Conservation (phyloP, 805 yeast species). For the Kregervanrija pseudodelftensis region DNA sequence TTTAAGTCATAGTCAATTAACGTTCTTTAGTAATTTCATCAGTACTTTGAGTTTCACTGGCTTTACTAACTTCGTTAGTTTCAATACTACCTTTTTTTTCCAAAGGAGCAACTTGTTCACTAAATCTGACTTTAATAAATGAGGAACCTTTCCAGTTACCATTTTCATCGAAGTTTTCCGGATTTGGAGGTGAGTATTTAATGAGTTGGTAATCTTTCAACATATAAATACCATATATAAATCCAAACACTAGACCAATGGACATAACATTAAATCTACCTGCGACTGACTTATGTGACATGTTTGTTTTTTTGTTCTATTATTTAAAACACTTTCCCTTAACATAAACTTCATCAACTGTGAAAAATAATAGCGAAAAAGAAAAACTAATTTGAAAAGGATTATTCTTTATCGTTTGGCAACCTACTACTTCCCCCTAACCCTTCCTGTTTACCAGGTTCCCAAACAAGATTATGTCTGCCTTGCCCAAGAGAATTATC, state of each 20-base stretch:
- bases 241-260: conserved; percentile 22
- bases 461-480: conserved; percentile 34
- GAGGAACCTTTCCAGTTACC: conserved; percentile 32
- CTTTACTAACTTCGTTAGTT: background rate
- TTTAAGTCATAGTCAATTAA: background rate
- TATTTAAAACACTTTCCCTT: no score
- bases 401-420: no score
- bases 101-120: conserved; percentile 30
- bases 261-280: conserved; percentile 24
- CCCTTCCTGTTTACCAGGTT: background rate
- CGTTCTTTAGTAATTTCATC: background rate
- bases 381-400: no score
- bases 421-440: no score
- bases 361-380: no score
- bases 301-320: background rate
- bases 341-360: no score
- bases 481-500: conserved; percentile 83
- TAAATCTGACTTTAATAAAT: conserved; percentile 28
- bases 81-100: conserved; percentile 28
- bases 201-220: conserved; percentile 30
- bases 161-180: conserved; percentile 30
- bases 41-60: background rate
- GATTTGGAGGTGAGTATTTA: conserved; percentile 34
- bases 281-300: conserved; percentile 20
- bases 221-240: conserved; percentile 20